Percentiles rank a stretch among this genome's conserved stretches.
phyloP scores from a whole-genome alignment of 768 basidiomycete genomes.

The Agaricus blazei region DNA sequence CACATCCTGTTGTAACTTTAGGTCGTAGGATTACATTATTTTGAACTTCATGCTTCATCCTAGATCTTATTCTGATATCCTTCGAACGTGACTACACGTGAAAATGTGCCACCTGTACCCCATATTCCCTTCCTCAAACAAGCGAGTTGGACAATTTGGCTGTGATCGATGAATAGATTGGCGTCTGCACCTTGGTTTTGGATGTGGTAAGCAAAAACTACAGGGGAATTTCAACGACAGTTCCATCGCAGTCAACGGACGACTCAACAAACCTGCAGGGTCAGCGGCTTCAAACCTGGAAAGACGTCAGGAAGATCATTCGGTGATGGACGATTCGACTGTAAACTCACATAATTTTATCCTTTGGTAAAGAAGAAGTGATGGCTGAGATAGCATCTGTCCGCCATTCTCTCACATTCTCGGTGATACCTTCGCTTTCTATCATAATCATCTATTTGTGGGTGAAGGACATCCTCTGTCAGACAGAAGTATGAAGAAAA shows the following conservation, averaged over 20 bases:
- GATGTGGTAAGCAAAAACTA: slow-evolving; percentile 38
- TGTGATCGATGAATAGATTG: slow-evolving; percentile 40
- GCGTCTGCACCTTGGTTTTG: slow-evolving; percentile 37
- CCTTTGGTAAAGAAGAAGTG: slow-evolving; percentile 31
- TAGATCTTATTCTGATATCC: slow-evolving; percentile 5
- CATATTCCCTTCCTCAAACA: slow-evolving; percentile 40
- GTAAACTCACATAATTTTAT: slow-evolving; percentile 32
- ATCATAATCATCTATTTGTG: slow-evolving; percentile 34
- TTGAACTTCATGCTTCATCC: neutral
- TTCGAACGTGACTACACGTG: slow-evolving; percentile 35
- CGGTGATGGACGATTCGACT: neutral
- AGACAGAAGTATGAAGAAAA: neutral
- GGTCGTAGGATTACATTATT: too few species aligned
- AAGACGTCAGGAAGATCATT: neutral
- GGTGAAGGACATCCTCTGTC: neutral
- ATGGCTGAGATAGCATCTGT: slow-evolving; percentile 40
- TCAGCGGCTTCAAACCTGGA: slow-evolving; percentile 7
- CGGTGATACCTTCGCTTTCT: slow-evolving; percentile 42
- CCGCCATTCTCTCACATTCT: slow-evolving; percentile 36
- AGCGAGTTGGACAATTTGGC: slow-evolving; percentile 38
- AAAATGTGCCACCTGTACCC: slow-evolving; percentile 39
- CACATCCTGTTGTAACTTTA: too few species aligned
- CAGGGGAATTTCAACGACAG: neutral
- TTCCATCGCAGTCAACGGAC: too few species aligned
- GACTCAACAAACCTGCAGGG: neutral